A percentile compares a stretch with the other conserved stretches of the same genome.
Evolutionary conservation across 768 basidiomycete species (phyloP).

Genomic region (Dacryopinax primogenitus): DNA sequence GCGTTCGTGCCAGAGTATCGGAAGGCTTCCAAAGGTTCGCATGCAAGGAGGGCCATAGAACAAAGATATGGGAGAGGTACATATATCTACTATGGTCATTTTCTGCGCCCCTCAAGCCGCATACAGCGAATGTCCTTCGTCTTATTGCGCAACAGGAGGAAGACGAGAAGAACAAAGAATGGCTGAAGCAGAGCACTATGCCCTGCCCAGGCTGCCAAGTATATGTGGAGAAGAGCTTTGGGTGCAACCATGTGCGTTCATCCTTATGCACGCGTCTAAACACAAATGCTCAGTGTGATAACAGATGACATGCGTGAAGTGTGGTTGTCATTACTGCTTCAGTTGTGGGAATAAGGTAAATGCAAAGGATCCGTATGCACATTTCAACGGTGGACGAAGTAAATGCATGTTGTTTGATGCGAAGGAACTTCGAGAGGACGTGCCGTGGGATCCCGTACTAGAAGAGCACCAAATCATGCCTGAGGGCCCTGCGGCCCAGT

Average conservation of each 20-base stretch:
- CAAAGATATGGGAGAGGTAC: slow-evolving; percentile 11
- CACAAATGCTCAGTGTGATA: background rate
- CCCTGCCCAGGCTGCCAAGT: slow-evolving; percentile 55
- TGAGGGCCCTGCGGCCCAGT: background rate
- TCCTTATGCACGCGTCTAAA: slow-evolving; percentile 19
- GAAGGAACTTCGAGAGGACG: slow-evolving; percentile 14
- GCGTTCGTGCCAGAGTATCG: background rate
- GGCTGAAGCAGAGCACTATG: slow-evolving; percentile 57
- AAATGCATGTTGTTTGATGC: slow-evolving; percentile 11
- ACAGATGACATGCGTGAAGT: slow-evolving; percentile 70
- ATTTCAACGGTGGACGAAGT: slow-evolving; percentile 33
- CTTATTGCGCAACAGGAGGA: slow-evolving; percentile 55
- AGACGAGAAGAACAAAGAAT: slow-evolving; percentile 58
- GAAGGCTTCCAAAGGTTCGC: background rate
- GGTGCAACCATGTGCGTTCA: slow-evolving; percentile 74
- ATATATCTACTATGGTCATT: background rate
- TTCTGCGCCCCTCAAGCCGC: background rate
- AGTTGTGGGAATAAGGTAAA: slow-evolving; percentile 50
- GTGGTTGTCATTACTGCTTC: slow-evolving; percentile 69
- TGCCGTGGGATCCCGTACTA: slow-evolving; percentile 40
- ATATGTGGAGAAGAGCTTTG: slow-evolving; percentile 41
- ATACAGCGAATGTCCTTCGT: slow-evolving; percentile 39
- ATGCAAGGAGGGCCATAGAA: slow-evolving; percentile 9
- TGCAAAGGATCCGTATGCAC: slow-evolving; percentile 45
- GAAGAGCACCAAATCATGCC: slow-evolving; percentile 30